Base-by-base conservation (phyloP, 75 land plant species). In the Pinus taeda region DNA sequence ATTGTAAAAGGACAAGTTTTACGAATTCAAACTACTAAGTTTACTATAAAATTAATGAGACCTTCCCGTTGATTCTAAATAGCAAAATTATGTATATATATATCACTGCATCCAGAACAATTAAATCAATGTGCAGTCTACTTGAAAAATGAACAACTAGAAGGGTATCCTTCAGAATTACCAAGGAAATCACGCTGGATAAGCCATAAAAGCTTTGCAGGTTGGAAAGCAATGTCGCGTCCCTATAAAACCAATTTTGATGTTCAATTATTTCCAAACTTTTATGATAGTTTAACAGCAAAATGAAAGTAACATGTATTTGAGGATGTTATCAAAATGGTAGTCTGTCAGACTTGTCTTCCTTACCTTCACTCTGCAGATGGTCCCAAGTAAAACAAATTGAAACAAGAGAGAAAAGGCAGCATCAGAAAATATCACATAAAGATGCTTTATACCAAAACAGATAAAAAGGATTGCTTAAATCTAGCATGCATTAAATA, bases 321-420 rank as follows among this genome's bases (percentile, higher is more conserved):
- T 22, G 24, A 59, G 24, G 7, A n/a, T 53, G 57, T 8, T 64
- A 77, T 59, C 53, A 30, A 59, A 49, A 53, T 74, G 60, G 24
- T 20, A 42, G n/a, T 69, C 22, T 8, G 18, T 37, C 3, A 20
- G 22, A 12, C 24, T 79, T 33, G 76, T 12, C 49, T 57, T 37
- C 3, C 72, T 85, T 80, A 90, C 92, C 92, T 90, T 33, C 33
- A 33, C 33, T 33, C 33, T 33, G 1, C 64, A 69, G 53, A 69
- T 69, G 72, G 49, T 69, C 72, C 72, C 55, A 42, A 39, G 72
- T 69, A 69, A 22, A 42, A 69, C 39, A 69, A 7, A n/a, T 36
- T 39, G 9, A 69, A 69, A 69, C 55, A 69, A 39, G 49, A 18
- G 42, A n/a, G 49, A 69, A 69, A 69, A 18, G 53, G 53, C 24